Base-by-base conservation (phyloP, 2,329 filamentous ascomycete genomes). In the Didymella keratinophila region DNA sequence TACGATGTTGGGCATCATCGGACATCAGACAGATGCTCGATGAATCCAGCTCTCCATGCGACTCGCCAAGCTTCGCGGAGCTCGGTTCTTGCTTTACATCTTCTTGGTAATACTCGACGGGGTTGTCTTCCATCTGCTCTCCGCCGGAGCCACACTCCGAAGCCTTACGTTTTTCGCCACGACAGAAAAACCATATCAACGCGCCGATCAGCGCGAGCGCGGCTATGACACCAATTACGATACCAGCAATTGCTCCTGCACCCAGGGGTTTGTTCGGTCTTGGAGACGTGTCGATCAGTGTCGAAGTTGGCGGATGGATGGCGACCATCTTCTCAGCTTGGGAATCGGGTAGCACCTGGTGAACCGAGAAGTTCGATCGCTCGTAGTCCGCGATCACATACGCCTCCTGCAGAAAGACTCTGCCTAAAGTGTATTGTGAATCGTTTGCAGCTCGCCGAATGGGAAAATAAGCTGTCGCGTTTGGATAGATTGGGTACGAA, bases 391-490 rank as follows among this genome's bases (percentile, higher is more conserved):
- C 77, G 6, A 72, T 74, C 32, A 81, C 60, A 55, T 81, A 81
- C 8, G 87, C 83, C 74, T 90, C 88, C 70, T 91, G 89, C 47
- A 91, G 76, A 61, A 91, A 89, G 0, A 84, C 82, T 30, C 88
- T 82, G 12, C 88, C 89, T 30, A 91, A 81, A 16, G 87, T 83
- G 68, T 85, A 82, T 61, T 84, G 80, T 14, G 80, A 79, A 37
- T 81, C 80, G 59, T 83, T 81, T 36, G 81, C 69, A 7, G 84
- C 78, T 56, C 83, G 83, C 61, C 84, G 82, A 45, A 91, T 78
- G 4, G 87, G 87, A 59, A 91, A 90, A 68, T 90, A 91, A 16
- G 48, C 83, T 2, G 86, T 87, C 30, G 86, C 82, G 65, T 87
- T 87, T 53, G 84, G 78, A 7, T 88, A 75, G 4, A 82, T 84